A percentile compares a stretch with the other conserved stretches of the same genome.
These are phyloP conservation scores for Aspergillus puulaauensis DNA, from an alignment of 2,329 filamentous ascomycete species.

Conservation along the genomic window DNA sequence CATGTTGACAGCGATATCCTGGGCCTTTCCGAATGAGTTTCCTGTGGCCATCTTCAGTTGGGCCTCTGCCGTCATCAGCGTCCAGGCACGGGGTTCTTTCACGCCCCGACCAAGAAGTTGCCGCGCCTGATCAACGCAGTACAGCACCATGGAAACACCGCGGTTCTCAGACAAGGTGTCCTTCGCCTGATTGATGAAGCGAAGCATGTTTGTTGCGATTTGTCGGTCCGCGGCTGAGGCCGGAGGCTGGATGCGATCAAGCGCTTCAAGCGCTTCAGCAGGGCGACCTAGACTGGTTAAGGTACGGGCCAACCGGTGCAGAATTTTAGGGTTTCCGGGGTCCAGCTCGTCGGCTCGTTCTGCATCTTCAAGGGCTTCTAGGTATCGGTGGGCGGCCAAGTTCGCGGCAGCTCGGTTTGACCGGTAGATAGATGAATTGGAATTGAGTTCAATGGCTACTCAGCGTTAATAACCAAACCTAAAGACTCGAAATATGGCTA, in stretches of 20 bases:
- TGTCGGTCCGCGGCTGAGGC: conserved; percentile 83
- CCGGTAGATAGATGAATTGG: conserved; percentile 82
- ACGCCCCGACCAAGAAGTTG: conserved; percentile 73
- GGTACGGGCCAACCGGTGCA: conserved; percentile 84
- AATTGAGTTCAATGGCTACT: conserved; percentile 81
- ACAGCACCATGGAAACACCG: conserved; percentile 85
- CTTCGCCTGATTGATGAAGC: conserved; percentile 77
- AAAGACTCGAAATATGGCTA: not conserved
- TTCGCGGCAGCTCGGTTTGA: conserved; percentile 94
- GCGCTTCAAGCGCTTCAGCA: conserved; percentile 80
- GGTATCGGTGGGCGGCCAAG: conserved; percentile 81
- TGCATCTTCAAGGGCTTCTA: conserved; percentile 82
- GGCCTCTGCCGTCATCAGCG: conserved; percentile 85
- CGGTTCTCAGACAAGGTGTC: conserved; percentile 72
- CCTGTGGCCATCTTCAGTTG: conserved; percentile 88
- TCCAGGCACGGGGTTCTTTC: conserved; percentile 86
- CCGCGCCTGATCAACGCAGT: conserved; percentile 88
- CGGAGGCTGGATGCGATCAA: conserved; percentile 74
- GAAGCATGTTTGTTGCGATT: conserved; percentile 79
- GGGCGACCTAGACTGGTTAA: conserved; percentile 85
- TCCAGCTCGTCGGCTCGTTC: conserved; percentile 79
- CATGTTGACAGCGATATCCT: conserved; percentile 86
- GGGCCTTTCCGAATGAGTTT: conserved; percentile 86
- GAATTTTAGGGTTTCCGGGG: conserved; percentile 80
- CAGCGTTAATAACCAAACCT: conserved; percentile 1